phyloP scores from a whole-genome alignment of 2,329 filamentous ascomycete genomes.

The Ambrosiella cleistominuta region DNA sequence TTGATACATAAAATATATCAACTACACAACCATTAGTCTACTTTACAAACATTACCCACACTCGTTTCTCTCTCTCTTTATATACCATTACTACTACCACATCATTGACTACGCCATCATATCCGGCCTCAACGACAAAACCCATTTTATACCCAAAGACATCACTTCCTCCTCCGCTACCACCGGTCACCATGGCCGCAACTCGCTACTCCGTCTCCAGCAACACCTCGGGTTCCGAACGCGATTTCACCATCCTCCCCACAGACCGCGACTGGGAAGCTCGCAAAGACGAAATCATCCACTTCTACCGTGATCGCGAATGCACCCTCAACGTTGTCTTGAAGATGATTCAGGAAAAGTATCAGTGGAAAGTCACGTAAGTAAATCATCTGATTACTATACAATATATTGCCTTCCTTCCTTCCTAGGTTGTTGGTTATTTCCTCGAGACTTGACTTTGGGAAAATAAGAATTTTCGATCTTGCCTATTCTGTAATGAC shows the following conservation, averaged over 20 bases:
- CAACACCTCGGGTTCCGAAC: not conserved
- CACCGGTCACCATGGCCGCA: not conserved
- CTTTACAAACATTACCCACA: too few relatives aligned
- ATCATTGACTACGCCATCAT: too few relatives aligned
- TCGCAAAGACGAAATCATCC: slow-evolving; percentile 9
- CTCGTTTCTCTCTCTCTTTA: too few relatives aligned
- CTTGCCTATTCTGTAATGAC: too few relatives aligned
- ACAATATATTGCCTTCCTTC: not conserved
- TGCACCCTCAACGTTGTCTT: slow-evolving; percentile 11
- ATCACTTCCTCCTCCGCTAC: not conserved
- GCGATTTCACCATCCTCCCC: slow-evolving; percentile 2
- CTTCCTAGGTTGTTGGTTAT: too few relatives aligned
- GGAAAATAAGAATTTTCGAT: too few relatives aligned
- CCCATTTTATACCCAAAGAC: too few relatives aligned
- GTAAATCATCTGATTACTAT: not conserved
- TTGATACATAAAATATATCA: too few relatives aligned
- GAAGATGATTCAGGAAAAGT: slow-evolving; percentile 10
- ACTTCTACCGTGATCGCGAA: slow-evolving; percentile 10
- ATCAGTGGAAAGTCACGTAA: slow-evolving; percentile 13
- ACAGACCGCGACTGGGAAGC: slow-evolving; percentile 12
- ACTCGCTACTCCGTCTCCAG: not conserved
- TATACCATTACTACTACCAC: too few relatives aligned
- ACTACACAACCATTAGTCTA: too few relatives aligned
- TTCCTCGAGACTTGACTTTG: too few relatives aligned
- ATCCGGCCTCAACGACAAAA: too few relatives aligned